These are phyloP conservation scores for Iris pallida DNA, from an alignment of 116 monocot genomes.

Conservation along the genomic window DNA sequence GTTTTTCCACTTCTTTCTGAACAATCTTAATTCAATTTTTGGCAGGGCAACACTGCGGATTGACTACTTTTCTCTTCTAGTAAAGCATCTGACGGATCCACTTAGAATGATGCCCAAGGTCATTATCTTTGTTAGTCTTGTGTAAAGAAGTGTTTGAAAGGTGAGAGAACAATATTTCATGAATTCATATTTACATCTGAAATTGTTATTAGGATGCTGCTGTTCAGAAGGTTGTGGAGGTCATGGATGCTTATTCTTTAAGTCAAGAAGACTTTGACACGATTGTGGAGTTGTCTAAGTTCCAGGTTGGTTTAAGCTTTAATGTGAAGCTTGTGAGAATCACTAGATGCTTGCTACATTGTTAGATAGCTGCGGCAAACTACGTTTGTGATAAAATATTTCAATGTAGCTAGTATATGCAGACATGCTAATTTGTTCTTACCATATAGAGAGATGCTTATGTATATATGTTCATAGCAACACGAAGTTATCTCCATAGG, in stretches of 20 bases:
- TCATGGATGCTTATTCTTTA: conserved; percentile 92
- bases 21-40: neutral
- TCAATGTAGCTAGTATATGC: too few species aligned
- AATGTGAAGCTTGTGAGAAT: too few species aligned
- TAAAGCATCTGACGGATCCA: conserved; percentile 70
- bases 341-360: too few species aligned
- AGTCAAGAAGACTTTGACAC: conserved; percentile 92
- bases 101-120: conserved; percentile 73
- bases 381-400: too few species aligned
- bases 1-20: too few species aligned
- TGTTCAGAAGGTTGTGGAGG: conserved; percentile 77
- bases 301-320: conserved; percentile 43
- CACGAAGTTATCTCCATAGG: too few species aligned
- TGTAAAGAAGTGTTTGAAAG: neutral
- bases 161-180: neutral
- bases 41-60: conserved; percentile 58
- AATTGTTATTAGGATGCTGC: conserved; percentile 67
- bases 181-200: conserved; percentile 2
- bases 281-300: conserved; percentile 79
- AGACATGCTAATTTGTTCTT: too few species aligned
- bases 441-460: too few species aligned
- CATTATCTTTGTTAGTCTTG: conserved; percentile 4
- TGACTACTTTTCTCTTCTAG: conserved; percentile 73
- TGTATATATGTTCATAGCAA: too few species aligned
- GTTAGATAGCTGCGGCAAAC: too few species aligned